Evolutionary conservation across 1,139 yeast genomes (phyloP), one percentile per base, ranked within the genome.

Genomic region (Candida mesenterica): DNA sequence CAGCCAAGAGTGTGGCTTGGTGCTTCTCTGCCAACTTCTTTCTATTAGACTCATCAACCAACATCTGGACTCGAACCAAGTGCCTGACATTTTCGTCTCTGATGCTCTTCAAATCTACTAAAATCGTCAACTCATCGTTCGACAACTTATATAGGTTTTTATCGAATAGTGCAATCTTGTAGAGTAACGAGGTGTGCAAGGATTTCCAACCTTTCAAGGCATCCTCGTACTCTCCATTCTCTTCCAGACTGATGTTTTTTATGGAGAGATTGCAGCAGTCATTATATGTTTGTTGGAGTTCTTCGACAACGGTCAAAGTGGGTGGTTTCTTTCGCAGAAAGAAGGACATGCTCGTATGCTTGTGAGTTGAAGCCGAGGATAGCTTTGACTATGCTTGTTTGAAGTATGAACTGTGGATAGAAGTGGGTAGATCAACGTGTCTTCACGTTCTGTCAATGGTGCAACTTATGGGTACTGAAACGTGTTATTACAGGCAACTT

Each of bases 201-300:
- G 79, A 67, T 48, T 79, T 81, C 90, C 90, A 83, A 3, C 89
- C 89, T 45, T 73, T 75, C 19, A 80, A 59, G 1, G 90, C 85
- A 15, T 71, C 77, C 37, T 69, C 75, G 33, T 68, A 59, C 15
- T 72, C 66, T 26, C 70, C 65, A 15, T 66, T 62, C 42, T 82
- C 83, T 49, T 83, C 90, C 17, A 76, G 52, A 4, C 76, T 68
- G 34, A 80, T 53, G 53, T 79, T 77, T 44, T 71, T 65, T 36
- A 82, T 66, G 9, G 86, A 70, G 39, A 65, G 65, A 48, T 75
- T 75, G 37, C 86, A 82, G 40, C 79, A 65, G 43, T 78, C 82
- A 44, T 74, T 70, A 57, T 82, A 82, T 1, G 82, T 60, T 39
- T 75, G 80, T 39, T 79, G 72, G 35, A 82, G 66, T 44, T 76